phyloP scores from a whole-genome alignment of 768 basidiomycete species.

The Phylloporus arenicola region DNA sequence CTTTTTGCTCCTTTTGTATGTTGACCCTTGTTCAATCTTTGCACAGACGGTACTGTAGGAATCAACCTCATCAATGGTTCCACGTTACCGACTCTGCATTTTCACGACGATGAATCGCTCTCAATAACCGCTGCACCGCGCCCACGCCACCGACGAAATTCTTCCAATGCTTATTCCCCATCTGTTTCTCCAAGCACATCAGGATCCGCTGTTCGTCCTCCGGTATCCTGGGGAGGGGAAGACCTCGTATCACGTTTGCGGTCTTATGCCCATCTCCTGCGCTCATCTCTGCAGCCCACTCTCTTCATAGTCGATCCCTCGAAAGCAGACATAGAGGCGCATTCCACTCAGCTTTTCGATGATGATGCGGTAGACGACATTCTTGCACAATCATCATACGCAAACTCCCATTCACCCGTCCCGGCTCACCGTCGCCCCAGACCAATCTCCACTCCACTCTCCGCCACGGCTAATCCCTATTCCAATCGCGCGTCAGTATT shows the following conservation, averaged over 20 bases:
- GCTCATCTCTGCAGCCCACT: conserved; percentile 79
- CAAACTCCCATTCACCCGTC: conserved; percentile 73
- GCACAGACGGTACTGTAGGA: conserved; percentile 76
- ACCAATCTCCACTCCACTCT: conserved; percentile 45
- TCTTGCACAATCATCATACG: conserved; percentile 70
- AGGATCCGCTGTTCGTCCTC: conserved; percentile 35
- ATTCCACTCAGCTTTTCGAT: conserved; percentile 77
- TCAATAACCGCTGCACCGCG: conserved; percentile 55
- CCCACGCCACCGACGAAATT: conserved; percentile 30
- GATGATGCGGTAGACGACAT: conserved; percentile 89
- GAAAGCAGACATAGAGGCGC: conserved; percentile 85
- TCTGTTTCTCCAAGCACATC: conserved; percentile 48
- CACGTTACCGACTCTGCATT: conserved; percentile 85
- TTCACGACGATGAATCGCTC: conserved; percentile 94
- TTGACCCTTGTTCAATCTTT: background rate
- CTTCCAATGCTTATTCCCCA: conserved; percentile 56
- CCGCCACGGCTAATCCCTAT: conserved; percentile 45
- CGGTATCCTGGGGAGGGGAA: conserved; percentile 81
- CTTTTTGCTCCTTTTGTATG: background rate
- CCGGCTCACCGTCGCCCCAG: conserved; percentile 77
- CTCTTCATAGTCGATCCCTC: conserved; percentile 92
- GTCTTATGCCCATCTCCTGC: conserved; percentile 73
- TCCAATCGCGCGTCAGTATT: conserved; percentile 69
- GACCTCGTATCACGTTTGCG: conserved; percentile 74
- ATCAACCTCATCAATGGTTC: conserved; percentile 84